Evolutionary conservation across 805 yeast genomes (phyloP).

Genomic region (Starmerella vitae): DNA sequence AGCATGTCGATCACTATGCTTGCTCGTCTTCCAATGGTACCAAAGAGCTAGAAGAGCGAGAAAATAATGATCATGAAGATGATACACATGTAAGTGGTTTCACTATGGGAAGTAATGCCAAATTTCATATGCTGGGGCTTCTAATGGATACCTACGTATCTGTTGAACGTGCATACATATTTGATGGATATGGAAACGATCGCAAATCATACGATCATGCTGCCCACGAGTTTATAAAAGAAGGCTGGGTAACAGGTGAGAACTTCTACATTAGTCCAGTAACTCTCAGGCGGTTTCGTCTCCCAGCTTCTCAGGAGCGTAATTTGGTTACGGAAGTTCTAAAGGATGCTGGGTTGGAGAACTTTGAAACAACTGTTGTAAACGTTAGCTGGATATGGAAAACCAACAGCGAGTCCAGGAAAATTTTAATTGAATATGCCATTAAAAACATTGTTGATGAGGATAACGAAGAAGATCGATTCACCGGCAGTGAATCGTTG

Average conservation of each 20-base stretch:
- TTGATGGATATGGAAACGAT: slow-evolving; percentile 13
- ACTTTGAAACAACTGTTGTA: slow-evolving; percentile 3
- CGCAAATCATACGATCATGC: slow-evolving; percentile 6
- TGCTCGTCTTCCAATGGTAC: slow-evolving; percentile 7
- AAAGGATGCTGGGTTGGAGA: neutral
- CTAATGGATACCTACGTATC: slow-evolving; percentile 13
- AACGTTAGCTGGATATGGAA: slow-evolving; percentile 6
- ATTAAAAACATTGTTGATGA: neutral
- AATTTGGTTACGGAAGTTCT: slow-evolving; percentile 13
- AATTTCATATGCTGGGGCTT: slow-evolving; percentile 11
- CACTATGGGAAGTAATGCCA: slow-evolving; percentile 4
- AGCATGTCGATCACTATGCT: slow-evolving; percentile 11
- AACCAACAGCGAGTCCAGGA: slow-evolving; percentile 3
- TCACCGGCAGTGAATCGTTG: neutral
- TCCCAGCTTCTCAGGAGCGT: slow-evolving; percentile 16
- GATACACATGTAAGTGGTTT: neutral
- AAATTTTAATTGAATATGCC: neutral
- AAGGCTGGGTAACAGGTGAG: slow-evolving; percentile 11
- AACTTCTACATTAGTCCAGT: slow-evolving; percentile 5
- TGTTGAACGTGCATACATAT: slow-evolving; percentile 11
- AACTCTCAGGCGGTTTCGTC: neutral
- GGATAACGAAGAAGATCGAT: neutral
- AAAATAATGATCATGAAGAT: neutral
- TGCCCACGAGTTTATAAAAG: slow-evolving; percentile 3
- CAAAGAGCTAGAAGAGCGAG: neutral